Evolutionary conservation across 768 basidiomycete species (phyloP).

Genomic region (Boletus tomentosulus): DNA sequence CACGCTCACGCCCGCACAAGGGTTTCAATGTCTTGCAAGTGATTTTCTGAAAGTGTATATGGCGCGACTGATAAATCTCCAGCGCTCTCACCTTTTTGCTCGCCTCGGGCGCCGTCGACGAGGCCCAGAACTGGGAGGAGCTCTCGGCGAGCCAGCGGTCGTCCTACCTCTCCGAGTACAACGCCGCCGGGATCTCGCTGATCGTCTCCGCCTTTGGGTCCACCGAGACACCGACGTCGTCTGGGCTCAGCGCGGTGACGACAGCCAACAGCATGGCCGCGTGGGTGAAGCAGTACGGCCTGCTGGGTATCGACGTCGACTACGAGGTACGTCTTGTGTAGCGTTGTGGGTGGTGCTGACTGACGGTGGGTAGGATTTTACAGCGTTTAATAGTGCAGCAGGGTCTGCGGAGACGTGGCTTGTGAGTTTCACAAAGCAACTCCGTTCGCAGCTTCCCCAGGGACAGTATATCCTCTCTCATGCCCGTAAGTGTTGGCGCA

Average conservation of each 20-base stretch:
- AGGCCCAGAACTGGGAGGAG: slow-evolving; percentile 43
- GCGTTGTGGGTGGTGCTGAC: background rate
- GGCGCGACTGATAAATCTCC: background rate
- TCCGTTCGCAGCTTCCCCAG: slow-evolving; percentile 31
- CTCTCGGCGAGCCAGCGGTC: slow-evolving; percentile 36
- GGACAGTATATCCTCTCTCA: slow-evolving; percentile 34
- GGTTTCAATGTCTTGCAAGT: slow-evolving; percentile 34
- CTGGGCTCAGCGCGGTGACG: slow-evolving; percentile 35
- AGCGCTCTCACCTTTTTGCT: slow-evolving; percentile 43
- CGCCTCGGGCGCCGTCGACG: slow-evolving; percentile 37
- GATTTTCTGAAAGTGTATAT: background rate
- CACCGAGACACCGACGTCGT: slow-evolving; percentile 38
- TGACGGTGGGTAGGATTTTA: slow-evolving; percentile 27
- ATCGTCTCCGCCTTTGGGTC: slow-evolving; percentile 55
- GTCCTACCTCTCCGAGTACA: slow-evolving; percentile 44
- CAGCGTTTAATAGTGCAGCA: slow-evolving; percentile 29
- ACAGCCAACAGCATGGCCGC: slow-evolving; percentile 43
- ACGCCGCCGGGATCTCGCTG: slow-evolving; percentile 50
- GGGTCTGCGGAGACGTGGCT: slow-evolving; percentile 40
- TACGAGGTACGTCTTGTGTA: too few relatives aligned
- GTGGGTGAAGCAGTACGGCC: slow-evolving; percentile 43
- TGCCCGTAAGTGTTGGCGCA: slow-evolving; percentile 26
- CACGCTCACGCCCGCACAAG: slow-evolving; percentile 11
- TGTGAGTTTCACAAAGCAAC: slow-evolving; percentile 29
- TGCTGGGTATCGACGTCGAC: slow-evolving; percentile 53